These are phyloP conservation scores for Primulina huaijiensis DNA, from an alignment of 257 asterid species.

Conservation along the genomic window DNA sequence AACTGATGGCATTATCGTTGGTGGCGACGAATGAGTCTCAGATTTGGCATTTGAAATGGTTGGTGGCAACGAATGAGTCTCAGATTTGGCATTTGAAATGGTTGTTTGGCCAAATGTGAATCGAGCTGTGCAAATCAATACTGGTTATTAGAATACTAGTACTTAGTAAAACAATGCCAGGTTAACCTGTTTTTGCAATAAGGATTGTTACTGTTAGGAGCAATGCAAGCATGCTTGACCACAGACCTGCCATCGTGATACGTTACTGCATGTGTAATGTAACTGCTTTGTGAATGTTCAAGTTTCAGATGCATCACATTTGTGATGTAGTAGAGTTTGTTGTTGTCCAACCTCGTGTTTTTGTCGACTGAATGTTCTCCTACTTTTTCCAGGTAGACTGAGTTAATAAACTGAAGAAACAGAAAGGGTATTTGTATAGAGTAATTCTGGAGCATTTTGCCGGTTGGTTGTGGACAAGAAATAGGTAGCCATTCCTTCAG, in stretches of 20 bases:
- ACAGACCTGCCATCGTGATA: not conserved
- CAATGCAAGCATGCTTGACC: not conserved
- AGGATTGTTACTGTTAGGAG: not conserved
- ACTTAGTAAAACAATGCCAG: not conserved
- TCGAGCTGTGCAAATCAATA: not conserved
- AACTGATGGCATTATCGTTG: not conserved
- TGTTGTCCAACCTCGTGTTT: not conserved
- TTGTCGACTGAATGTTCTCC: not conserved
- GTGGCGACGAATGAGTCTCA: not conserved
- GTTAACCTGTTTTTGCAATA: not conserved
- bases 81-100: not conserved
- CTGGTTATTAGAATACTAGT: not conserved
- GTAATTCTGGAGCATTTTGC: not conserved
- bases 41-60: too few relatives aligned
- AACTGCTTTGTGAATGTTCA: not conserved
- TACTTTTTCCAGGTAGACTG: not conserved
- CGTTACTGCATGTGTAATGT: not conserved
- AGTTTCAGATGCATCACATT: not conserved
- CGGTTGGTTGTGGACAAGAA: not conserved
- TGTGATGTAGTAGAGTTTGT: not conserved
- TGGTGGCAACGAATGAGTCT: too few relatives aligned
- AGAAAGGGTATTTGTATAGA: not conserved
- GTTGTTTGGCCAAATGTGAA: not conserved
- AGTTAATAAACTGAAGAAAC: not conserved
- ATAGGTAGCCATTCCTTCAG: not conserved